These are phyloP conservation scores for Panicum miliaceum DNA, from an alignment of 176 grass and related monocot species.

Conservation along the genomic window DNA sequence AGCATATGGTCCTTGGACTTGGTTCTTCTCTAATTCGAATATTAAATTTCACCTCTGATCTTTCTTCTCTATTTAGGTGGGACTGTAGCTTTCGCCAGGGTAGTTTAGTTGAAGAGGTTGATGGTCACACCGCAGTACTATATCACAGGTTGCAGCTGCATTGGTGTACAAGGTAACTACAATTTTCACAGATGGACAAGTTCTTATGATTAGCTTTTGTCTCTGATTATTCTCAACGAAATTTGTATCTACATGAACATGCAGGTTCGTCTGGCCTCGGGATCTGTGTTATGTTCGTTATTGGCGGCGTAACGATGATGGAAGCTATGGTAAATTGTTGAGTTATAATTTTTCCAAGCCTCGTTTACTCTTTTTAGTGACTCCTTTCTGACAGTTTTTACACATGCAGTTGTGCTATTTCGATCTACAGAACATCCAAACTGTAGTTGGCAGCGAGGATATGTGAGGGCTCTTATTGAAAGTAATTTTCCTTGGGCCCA, in stretches of 20 bases:
- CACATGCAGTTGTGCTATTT: conserved; percentile 83
- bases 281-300: conserved; percentile 98
- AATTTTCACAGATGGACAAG: conserved; percentile 18
- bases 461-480: conserved; percentile 89
- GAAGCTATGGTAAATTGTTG: conserved; percentile 81
- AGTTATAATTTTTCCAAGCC: conserved; percentile 10
- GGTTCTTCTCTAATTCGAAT: not conserved
- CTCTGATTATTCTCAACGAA: not conserved
- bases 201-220: not conserved
- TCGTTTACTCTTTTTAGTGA: conserved; percentile 14
- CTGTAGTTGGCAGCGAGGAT: conserved; percentile 71
- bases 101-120: conserved; percentile 95
- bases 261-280: conserved; percentile 88
- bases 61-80: conserved; percentile 69
- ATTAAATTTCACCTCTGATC: not conserved
- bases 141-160: conserved; percentile 89
- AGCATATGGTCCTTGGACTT: conserved; percentile 23
- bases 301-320: conserved; percentile 96
- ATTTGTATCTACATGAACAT: conserved; percentile 34
- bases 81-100: conserved; percentile 96
- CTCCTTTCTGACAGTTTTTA: conserved; percentile 35
- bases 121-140: conserved; percentile 87
- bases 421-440: conserved; percentile 84
- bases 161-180: conserved; percentile 81
- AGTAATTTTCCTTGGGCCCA: conserved; percentile 63